Base-by-base conservation (phyloP, 352 stramenopile species). In the Phytophthora sojae region DNA sequence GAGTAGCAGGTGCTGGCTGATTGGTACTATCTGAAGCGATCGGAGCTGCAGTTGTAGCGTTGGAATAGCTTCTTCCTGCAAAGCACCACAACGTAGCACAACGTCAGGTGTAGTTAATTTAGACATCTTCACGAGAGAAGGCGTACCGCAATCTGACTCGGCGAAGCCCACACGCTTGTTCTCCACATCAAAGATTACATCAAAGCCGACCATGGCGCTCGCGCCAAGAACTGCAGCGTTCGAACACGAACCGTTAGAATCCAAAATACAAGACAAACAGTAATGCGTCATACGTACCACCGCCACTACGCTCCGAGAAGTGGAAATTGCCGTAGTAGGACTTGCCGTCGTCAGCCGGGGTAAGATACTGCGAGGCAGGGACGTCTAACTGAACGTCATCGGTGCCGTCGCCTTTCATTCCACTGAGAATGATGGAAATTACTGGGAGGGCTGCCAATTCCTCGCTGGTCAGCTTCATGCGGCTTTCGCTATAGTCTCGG, bases 181-280 rank as follows among this genome's bases (percentile, higher is more conserved):
- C 56, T 94, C 88, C 37, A 71, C 67, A 67, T 96, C 89, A 62
- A 96, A 96, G 19, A 96, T 89, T n/a, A 95, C 88, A 26, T 96
- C 81, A 42, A 90, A 90, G 2, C 89, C 89, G 25, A 95, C 55
- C 89, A 96, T 95, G 5, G 76, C 81, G 54, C 85, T 94, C 0
- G 88, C 86, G 17, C 89, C 89, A 37, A 96, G 71, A 17, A 96
- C 89, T 95, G 45, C 59, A 42, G 53, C 17, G 12, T 37, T 7
- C 29, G 32, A 12, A 30, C 9, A 62, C 15, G 35, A 56, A 53
- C 50, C 47, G 12, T 73, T 54, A 71, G 37, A 6, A 53, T 6
- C 3, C 60, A 30, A 39, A 68, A 12, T 21, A n/a, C 45, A 64
- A 54, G 44, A 47, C 11, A 25, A 59, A 15, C 15, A 35, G 25